Conservation (phyloP, 139 green algal genomes). For the Axilococcus clingmanii region DNA sequence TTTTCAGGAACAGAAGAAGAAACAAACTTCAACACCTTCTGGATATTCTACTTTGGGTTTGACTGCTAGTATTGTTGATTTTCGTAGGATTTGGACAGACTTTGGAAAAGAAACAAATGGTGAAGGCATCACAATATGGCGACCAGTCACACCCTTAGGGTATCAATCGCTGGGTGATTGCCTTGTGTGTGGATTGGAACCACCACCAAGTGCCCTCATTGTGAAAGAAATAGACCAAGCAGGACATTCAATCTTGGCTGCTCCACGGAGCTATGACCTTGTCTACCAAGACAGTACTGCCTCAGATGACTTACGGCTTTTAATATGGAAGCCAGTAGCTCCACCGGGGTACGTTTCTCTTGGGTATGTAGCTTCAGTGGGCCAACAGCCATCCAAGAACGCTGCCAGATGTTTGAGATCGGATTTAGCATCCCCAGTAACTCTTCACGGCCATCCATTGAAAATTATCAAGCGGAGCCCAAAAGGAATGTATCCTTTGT, state of each 20-base stretch:
- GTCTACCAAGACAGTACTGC: conserved; percentile 22
- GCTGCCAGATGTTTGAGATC: conserved; percentile 17
- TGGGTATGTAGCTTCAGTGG: conserved; percentile 47
- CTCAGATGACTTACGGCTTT: conserved; percentile 23
- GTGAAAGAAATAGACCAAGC: no score
- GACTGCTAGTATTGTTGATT: conserved; percentile 23
- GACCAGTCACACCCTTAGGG: conserved; percentile 57
- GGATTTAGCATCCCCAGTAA: conserved; percentile 3
- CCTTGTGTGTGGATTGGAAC: conserved; percentile 20
- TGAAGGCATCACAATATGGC: conserved; percentile 69
- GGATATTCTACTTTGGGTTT: conserved; percentile 2
- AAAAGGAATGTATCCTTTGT: conserved; percentile 8
- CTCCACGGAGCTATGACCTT: conserved; percentile 22
- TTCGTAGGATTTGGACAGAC: conserved; percentile 23
- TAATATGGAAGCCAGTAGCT: conserved; percentile 66
- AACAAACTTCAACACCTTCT: no score
- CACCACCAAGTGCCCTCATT: conserved; percentile 6
- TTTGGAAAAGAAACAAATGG: conserved; percentile 5
- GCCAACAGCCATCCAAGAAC: conserved; percentile 11
- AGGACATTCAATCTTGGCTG: conserved; percentile 18
- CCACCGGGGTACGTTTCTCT: conserved; percentile 70
- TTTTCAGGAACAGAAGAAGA: not conserved
- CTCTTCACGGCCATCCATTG: not conserved
- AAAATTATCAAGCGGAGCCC: conserved; percentile 1
- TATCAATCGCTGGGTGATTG: conserved; percentile 76